phyloP scores from a whole-genome alignment of 257 asterid species.

The Ballota nigra region DNA sequence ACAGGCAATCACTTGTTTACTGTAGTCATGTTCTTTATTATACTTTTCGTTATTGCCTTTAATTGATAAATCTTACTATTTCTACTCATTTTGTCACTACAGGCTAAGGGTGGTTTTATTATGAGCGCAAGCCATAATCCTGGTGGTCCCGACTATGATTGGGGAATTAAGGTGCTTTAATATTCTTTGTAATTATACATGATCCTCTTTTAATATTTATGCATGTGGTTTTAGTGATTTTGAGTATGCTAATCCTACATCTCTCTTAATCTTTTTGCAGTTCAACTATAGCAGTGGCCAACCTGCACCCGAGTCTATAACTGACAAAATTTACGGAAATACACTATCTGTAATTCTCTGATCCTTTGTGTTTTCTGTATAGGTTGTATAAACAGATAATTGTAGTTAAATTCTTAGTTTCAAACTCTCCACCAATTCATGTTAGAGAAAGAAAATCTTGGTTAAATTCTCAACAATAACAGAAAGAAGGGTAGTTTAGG shows the following conservation, averaged over 20 bases:
- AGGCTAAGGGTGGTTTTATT: slow-evolving; percentile 97
- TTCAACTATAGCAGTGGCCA: slow-evolving; percentile 98
- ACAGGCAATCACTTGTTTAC: slow-evolving; percentile 43
- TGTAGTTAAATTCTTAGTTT: background rate
- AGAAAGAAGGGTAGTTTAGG: background rate
- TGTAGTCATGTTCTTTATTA: slow-evolving; percentile 19
- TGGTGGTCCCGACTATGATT: slow-evolving; percentile 97
- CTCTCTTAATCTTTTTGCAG: slow-evolving; percentile 41
- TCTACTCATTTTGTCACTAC: slow-evolving; percentile 18
- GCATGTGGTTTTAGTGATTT: background rate
- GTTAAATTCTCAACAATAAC: background rate
- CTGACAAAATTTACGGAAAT: slow-evolving; percentile 95
- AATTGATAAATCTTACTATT: slow-evolving; percentile 2
- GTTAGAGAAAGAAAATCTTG: slow-evolving; percentile 6
- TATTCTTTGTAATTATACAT: background rate
- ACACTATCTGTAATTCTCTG: slow-evolving; percentile 81
- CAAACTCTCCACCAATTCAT: background rate
- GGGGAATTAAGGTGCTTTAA: slow-evolving; percentile 92
- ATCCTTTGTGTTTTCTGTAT: slow-evolving; percentile 10
- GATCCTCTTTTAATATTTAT: background rate
- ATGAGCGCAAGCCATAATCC: slow-evolving; percentile 99
- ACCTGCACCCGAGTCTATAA: slow-evolving; percentile 97
- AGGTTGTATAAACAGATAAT: background rate
- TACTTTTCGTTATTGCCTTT: slow-evolving; percentile 9
- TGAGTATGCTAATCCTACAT: background rate